Conservation (phyloP, 768 basidiomycete genomes). For the Hypholoma sublateritium region DNA sequence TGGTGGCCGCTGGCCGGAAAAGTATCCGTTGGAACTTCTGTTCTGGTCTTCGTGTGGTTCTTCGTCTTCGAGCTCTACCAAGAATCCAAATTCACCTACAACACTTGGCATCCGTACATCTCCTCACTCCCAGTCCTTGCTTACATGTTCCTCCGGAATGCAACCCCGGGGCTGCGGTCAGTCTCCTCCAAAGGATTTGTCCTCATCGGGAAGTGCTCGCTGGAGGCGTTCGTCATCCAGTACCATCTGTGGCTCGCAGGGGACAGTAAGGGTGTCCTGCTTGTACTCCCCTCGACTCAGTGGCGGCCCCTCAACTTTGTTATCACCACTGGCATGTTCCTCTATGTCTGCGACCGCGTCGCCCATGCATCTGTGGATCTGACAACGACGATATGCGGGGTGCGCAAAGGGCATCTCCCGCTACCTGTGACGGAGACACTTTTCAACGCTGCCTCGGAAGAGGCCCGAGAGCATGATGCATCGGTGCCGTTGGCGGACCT, state of each 20-base stretch:
- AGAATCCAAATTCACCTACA: slow-evolving; percentile 83
- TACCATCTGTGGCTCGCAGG: slow-evolving; percentile 86
- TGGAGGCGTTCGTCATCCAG: slow-evolving; percentile 92
- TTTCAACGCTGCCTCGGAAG: not conserved
- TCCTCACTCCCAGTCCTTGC: slow-evolving; percentile 80
- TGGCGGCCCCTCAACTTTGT: slow-evolving; percentile 81
- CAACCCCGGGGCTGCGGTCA: slow-evolving; percentile 69
- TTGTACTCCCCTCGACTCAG: slow-evolving; percentile 71
- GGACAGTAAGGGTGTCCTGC: slow-evolving; percentile 78
- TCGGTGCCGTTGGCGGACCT: slow-evolving; percentile 21
- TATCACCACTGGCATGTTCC: slow-evolving; percentile 73
- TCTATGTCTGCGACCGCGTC: slow-evolving; percentile 77
- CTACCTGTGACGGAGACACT: slow-evolving; percentile 16
- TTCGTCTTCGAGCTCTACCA: slow-evolving; percentile 78
- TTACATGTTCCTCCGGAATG: slow-evolving; percentile 76
- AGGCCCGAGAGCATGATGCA: slow-evolving; percentile 15
- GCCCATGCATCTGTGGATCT: slow-evolving; percentile 74
- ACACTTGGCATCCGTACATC: slow-evolving; percentile 79
- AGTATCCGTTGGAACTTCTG: slow-evolving; percentile 47
- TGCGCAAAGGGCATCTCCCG: slow-evolving; percentile 19
- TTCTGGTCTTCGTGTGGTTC: slow-evolving; percentile 67
- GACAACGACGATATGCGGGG: slow-evolving; percentile 55
- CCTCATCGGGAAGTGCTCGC: slow-evolving; percentile 83
- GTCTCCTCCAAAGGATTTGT: slow-evolving; percentile 68
- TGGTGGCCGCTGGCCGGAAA: slow-evolving; percentile 61